Conservation (phyloP, 805 yeast species). For the Hanseniaspora lindneri region DNA sequence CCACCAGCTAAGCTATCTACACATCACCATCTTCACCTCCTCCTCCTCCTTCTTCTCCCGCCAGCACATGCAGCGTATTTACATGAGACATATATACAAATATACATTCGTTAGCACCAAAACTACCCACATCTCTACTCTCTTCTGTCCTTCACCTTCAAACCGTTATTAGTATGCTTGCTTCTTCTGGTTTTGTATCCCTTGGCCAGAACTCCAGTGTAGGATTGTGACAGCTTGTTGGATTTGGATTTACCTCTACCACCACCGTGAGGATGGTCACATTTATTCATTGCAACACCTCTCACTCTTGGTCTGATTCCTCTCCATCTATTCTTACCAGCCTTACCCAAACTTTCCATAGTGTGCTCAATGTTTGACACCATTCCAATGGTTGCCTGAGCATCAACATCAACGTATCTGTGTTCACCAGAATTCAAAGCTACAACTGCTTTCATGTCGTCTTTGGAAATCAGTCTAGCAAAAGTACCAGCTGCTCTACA, state of each 20-base stretch:
- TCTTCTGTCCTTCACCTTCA: conserved; percentile 85
- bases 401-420: conserved; percentile 70
- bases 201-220: conserved; percentile 90
- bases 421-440: conserved; percentile 87
- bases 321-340: conserved; percentile 84
- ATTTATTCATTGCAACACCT: conserved; percentile 96
- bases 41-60: background rate
- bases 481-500: conserved; percentile 92
- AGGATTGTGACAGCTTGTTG: conserved; percentile 83
- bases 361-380: conserved; percentile 90
- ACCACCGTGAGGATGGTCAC: conserved; percentile 99
- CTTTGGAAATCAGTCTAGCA: conserved; percentile 73
- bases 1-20: too few species aligned
- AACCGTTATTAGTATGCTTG: conserved; percentile 59
- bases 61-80: background rate
- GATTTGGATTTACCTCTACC: conserved; percentile 99
- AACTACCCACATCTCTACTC: too few species aligned
- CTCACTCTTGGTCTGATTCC: conserved; percentile 93
- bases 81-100: too few species aligned
- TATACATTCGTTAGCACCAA: too few species aligned
- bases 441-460: conserved; percentile 65
- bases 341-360: conserved; percentile 83
- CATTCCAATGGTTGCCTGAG: conserved; percentile 88
- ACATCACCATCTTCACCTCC: too few species aligned
- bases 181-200: conserved; percentile 92